Evolutionary conservation across 139 green algal species (phyloP).

Genomic region (Monoraphidium neglectum): DNA sequence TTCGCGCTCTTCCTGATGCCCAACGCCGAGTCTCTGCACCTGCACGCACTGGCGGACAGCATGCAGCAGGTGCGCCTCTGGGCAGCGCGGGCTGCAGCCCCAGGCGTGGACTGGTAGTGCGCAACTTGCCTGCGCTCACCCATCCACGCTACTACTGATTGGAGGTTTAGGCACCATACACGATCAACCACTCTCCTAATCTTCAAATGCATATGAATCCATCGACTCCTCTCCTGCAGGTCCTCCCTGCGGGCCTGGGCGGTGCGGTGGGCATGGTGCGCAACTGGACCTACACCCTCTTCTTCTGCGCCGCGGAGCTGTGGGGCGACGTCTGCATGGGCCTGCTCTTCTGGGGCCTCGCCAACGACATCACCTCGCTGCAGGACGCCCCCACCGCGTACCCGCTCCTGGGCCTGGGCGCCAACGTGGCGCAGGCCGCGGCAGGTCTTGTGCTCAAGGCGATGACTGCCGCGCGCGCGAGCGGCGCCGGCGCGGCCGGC

Average conservation of each 20-base stretch:
- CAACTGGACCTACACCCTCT: conserved; percentile 96
- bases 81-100: too few species aligned
- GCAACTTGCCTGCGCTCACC: too few species aligned
- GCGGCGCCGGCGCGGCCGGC: too few species aligned
- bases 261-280: conserved; percentile 84
- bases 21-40: conserved; percentile 77
- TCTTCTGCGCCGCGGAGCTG: conserved; percentile 90
- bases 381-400: conserved; percentile 90
- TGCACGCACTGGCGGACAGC: conserved; percentile 47
- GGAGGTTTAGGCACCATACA: too few species aligned
- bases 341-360: conserved; percentile 89
- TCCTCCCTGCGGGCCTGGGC: conserved; percentile 55
- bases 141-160: too few species aligned
- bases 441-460: conserved; percentile 69
- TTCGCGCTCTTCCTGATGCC: conserved; percentile 89
- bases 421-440: conserved; percentile 89
- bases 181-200: too few species aligned
- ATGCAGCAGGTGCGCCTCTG: conserved; percentile 26
- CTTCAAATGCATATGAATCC: too few species aligned
- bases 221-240: conserved; percentile 11
- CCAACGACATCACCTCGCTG: conserved; percentile 93
- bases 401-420: conserved; percentile 89
- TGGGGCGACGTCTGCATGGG: conserved; percentile 82
- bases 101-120: too few species aligned
- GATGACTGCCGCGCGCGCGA: too few species aligned